phyloP scores from a whole-genome alignment of 208 protist genomes.

The Leishmania aethiopica region DNA sequence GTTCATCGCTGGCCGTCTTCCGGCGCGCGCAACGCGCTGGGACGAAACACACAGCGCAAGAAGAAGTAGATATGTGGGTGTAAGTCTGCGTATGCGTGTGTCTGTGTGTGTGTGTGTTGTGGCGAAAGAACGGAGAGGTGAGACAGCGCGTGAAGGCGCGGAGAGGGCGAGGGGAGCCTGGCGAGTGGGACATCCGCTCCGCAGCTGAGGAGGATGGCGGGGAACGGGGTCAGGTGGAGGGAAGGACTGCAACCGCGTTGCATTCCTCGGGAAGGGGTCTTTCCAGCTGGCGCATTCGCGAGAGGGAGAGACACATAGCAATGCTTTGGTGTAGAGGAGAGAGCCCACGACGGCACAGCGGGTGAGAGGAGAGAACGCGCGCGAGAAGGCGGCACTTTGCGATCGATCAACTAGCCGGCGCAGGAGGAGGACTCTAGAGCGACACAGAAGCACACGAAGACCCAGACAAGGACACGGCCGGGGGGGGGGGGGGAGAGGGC shows the following conservation, averaged over 20 bases:
- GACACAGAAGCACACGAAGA: slow-evolving; percentile 5
- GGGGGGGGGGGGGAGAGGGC: not conserved
- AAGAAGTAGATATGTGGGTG: not conserved
- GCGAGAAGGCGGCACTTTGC: not conserved
- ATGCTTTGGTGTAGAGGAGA: not conserved
- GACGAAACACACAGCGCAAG: not conserved
- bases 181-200: not conserved
- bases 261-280: not conserved
- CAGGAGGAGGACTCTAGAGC: not conserved
- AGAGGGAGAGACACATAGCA: not conserved
- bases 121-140: not conserved
- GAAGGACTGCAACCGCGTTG: not conserved
- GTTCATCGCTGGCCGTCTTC: not conserved
- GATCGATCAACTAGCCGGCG: too few species aligned
- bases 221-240: not conserved
- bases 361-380: not conserved
- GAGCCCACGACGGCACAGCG: not conserved
- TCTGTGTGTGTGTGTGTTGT: not conserved
- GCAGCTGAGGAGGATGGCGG: not conserved
- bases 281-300: not conserved
- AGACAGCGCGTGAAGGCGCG: not conserved
- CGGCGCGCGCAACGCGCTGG: not conserved
- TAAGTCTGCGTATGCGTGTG: not conserved
- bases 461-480: not conserved
- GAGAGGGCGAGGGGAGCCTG: not conserved